A percentile compares a stretch with the other conserved stretches of the same genome.
These are phyloP conservation scores for Climacium dendroides DNA, from an alignment of 225 moss, liverwort and hornwort genomes.

Conservation along the genomic window DNA sequence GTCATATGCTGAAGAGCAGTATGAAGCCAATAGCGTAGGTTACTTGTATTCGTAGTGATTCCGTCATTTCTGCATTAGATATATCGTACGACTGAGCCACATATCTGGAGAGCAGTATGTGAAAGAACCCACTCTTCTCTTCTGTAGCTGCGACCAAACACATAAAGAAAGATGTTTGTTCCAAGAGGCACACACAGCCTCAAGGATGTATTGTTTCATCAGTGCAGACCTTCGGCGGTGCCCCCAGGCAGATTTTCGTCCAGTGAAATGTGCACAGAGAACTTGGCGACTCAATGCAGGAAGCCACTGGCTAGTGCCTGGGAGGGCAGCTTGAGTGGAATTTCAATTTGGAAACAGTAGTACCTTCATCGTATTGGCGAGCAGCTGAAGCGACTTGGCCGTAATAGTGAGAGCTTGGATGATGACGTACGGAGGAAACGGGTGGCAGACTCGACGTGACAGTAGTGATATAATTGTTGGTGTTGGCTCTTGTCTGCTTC, in stretches of 20 bases:
- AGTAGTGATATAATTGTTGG: background rate
- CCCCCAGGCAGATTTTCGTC: background rate
- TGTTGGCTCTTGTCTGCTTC: background rate
- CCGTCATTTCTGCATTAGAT: background rate
- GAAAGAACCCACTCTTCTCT: background rate
- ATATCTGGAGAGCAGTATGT: background rate
- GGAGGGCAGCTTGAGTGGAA: background rate
- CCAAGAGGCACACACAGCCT: background rate
- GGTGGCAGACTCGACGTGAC: background rate
- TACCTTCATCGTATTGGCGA: background rate
- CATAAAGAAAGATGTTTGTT: background rate
- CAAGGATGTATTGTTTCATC: background rate
- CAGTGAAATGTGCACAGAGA: background rate
- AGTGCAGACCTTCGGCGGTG: background rate
- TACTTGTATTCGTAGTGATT: background rate
- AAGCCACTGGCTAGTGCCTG: background rate
- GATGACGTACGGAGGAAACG: background rate
- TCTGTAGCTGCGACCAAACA: background rate
- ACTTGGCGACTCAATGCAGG: background rate
- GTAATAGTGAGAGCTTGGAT: background rate
- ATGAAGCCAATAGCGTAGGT: slow-evolving; percentile 30
- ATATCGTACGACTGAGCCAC: background rate
- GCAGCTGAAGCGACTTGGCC: background rate
- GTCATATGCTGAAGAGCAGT: slow-evolving; percentile 51
- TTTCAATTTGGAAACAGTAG: background rate